phyloP scores from a whole-genome alignment of 2,329 filamentous ascomycete genomes.

The Tothia fuscella region DNA sequence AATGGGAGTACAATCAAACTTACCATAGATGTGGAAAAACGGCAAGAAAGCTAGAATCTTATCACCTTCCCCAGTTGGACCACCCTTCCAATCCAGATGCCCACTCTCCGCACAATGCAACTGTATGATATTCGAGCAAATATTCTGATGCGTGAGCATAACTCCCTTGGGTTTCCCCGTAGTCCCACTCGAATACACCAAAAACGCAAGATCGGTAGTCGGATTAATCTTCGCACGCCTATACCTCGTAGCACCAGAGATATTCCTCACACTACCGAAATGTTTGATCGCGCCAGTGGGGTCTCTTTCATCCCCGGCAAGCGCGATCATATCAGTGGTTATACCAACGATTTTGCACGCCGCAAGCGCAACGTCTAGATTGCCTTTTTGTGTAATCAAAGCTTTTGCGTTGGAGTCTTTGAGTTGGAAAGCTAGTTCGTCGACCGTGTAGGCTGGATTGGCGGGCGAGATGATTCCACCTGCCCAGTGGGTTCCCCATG shows the following conservation, averaged over 20 bases:
- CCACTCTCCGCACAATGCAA: slow-evolving; percentile 35
- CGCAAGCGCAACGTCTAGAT: slow-evolving; percentile 51
- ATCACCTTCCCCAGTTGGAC: slow-evolving; percentile 28
- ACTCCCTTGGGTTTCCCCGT: slow-evolving; percentile 89
- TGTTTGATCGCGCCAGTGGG: slow-evolving; percentile 50
- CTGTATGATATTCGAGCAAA: slow-evolving; percentile 52
- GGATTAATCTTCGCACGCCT: slow-evolving; percentile 52
- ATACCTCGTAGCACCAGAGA: slow-evolving; percentile 45
- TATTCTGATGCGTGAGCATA: slow-evolving; percentile 71
- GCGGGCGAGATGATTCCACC: slow-evolving; percentile 74
- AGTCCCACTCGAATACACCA: slow-evolving; percentile 87
- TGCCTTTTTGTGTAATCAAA: slow-evolving; percentile 59
- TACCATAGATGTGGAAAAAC: slow-evolving; percentile 26
- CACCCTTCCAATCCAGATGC: slow-evolving; percentile 46
- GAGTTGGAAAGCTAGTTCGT: slow-evolving; percentile 77
- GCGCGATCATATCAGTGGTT: slow-evolving; percentile 56
- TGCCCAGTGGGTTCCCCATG: slow-evolving; percentile 71
- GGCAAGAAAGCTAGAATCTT: slow-evolving; percentile 11
- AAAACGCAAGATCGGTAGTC: slow-evolving; percentile 62
- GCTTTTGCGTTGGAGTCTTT: slow-evolving; percentile 64
- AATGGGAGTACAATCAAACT: slow-evolving; percentile 64
- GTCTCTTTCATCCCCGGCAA: slow-evolving; percentile 61
- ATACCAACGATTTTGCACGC: slow-evolving; percentile 63
- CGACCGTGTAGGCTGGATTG: slow-evolving; percentile 74
- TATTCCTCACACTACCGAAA: slow-evolving; percentile 58